These are phyloP conservation scores for Entamoeba dispar DNA, from an alignment of 208 protist genomes.

Conservation along the genomic window DNA sequence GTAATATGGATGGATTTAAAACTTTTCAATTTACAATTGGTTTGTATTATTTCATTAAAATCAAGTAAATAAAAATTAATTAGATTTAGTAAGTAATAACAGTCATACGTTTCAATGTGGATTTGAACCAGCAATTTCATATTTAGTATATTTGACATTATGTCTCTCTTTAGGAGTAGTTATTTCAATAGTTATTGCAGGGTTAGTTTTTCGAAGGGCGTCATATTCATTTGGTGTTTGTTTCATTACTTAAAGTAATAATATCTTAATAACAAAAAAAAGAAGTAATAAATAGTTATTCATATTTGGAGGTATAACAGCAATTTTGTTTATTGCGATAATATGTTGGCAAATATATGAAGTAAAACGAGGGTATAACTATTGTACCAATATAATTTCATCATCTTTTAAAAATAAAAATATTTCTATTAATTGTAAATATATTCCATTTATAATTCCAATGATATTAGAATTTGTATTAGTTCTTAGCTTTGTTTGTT, in stretches of 20 bases:
- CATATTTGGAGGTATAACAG: neutral
- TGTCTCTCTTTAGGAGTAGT: neutral
- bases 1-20: neutral
- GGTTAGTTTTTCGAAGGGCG: neutral
- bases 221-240: neutral
- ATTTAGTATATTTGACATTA: neutral
- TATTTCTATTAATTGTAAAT: neutral
- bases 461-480: neutral
- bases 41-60: neutral
- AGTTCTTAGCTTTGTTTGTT: neutral
- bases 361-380: neutral
- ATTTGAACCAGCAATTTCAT: neutral
- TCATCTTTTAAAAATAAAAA: neutral
- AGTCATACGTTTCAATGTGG: neutral
- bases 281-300: neutral
- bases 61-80: neutral
- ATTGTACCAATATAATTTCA: neutral
- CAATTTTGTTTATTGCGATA: neutral
- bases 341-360: neutral
- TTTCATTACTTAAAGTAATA: neutral
- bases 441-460: neutral
- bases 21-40: neutral
- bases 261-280: no score
- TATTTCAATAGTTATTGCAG: neutral
- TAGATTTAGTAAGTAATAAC: neutral